phyloP scores from a whole-genome alignment of 2,329 filamentous ascomycete genomes.

The Myriosclerotinia curreyana region DNA sequence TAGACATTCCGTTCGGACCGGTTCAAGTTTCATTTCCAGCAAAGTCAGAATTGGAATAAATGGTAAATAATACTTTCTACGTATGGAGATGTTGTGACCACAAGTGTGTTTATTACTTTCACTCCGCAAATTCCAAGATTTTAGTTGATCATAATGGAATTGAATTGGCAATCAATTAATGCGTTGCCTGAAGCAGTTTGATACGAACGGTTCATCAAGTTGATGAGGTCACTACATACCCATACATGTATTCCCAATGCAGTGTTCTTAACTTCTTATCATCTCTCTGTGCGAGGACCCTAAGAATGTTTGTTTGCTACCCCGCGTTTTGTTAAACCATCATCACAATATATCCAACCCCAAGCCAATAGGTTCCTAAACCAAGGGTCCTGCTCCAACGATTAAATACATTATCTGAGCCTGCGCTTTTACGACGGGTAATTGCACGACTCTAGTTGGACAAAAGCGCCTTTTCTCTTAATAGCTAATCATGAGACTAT shows the following conservation, averaged over 20 bases:
- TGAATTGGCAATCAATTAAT: neutral
- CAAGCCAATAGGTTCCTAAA: neutral
- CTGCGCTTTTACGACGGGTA: neutral
- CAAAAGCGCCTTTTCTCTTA: neutral
- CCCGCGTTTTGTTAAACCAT: constrained; percentile 13
- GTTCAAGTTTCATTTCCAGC: neutral
- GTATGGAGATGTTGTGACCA: neutral
- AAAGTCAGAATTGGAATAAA: neutral
- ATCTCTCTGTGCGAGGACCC: constrained; percentile 17
- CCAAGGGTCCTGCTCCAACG: neutral
- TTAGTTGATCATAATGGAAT: neutral
- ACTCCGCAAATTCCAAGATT: constrained; percentile 4
- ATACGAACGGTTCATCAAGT: constrained; percentile 8
- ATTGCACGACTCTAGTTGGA: constrained; percentile 2
- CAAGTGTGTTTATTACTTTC: constrained; percentile 9
- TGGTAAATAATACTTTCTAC: neutral
- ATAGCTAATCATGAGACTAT: constrained; percentile 7
- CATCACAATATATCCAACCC: neutral
- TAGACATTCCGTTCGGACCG: neutral
- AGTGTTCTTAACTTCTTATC: neutral
- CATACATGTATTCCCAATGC: neutral
- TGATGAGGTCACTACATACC: constrained; percentile 7
- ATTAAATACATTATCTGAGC: constrained; percentile 1
- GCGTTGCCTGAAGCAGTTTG: neutral
- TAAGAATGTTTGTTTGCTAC: constrained; percentile 6